Evolutionary conservation across 148 eudicot genomes (phyloP).

Genomic region (Rhododendron henanense): DNA sequence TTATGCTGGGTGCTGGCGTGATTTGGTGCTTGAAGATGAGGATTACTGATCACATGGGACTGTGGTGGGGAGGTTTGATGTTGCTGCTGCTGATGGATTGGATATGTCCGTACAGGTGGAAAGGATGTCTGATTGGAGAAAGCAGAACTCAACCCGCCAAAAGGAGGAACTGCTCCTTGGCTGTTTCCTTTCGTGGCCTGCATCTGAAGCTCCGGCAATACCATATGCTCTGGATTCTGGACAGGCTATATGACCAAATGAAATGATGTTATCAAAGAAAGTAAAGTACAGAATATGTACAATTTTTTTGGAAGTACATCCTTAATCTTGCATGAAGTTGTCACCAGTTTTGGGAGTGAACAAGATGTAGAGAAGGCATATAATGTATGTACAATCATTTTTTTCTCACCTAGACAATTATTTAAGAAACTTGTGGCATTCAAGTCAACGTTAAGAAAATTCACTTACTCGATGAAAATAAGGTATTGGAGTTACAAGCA

Average conservation of each 20-base stretch:
- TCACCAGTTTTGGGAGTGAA: not conserved
- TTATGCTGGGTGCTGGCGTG: conserved; percentile 57
- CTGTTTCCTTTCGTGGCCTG: conserved; percentile 47
- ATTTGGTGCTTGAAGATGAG: conserved; percentile 51
- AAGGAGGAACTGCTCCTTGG: conserved; percentile 44
- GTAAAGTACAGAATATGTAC: not conserved
- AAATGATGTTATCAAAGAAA: conserved; percentile 3
- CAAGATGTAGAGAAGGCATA: not conserved
- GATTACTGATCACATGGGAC: conserved; percentile 51
- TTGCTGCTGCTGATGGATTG: conserved; percentile 49
- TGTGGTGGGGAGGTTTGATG: conserved; percentile 55
- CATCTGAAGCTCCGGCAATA: conserved; percentile 56
- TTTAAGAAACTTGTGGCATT: not conserved
- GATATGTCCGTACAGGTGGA: conserved; percentile 45
- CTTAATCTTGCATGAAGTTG: not conserved
- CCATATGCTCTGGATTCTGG: conserved; percentile 59
- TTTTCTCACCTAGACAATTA: not conserved
- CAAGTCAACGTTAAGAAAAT: not conserved
- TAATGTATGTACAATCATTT: not conserved
- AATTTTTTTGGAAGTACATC: not conserved
- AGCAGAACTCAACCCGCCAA: conserved; percentile 42
- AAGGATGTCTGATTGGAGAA: conserved; percentile 49
- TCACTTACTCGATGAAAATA: not conserved
- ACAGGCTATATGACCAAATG: conserved; percentile 41
- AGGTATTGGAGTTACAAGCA: not conserved